Conservation (phyloP, 176 grass and related monocot species). For the Triticum timopheevii region DNA sequence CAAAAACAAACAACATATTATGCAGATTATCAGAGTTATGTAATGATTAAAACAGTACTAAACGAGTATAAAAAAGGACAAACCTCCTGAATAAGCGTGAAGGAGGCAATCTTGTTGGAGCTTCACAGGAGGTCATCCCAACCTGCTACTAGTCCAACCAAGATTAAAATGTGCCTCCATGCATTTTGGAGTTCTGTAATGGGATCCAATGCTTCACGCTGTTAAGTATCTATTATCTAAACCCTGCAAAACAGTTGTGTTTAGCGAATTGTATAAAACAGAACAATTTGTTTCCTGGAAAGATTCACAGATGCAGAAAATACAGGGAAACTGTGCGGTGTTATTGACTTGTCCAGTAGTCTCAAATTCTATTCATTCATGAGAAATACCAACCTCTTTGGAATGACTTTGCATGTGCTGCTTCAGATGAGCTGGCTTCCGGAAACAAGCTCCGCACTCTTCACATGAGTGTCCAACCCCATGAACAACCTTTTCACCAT, state of each 20-base stretch:
- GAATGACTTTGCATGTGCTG: slow-evolving; percentile 75
- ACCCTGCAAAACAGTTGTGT: slow-evolving; percentile 59
- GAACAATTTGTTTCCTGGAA: background rate
- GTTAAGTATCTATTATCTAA: slow-evolving; percentile 42
- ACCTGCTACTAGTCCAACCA: slow-evolving; percentile 83
- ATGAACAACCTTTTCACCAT: slow-evolving; percentile 36
- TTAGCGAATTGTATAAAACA: slow-evolving; percentile 7
- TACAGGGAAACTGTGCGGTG: background rate
- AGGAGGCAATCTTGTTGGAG: slow-evolving; percentile 76
- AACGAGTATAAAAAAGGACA: slow-evolving; percentile 28
- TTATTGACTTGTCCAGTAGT: background rate
- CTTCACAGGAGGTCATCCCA: slow-evolving; percentile 84
- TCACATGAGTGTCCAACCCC: slow-evolving; percentile 31
- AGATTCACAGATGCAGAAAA: background rate
- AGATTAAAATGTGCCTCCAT: slow-evolving; percentile 44
- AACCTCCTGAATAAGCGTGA: slow-evolving; percentile 59
- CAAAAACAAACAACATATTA: background rate
- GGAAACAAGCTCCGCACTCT: slow-evolving; percentile 57
- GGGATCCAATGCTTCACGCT: slow-evolving; percentile 91
- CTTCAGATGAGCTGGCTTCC: slow-evolving; percentile 71
- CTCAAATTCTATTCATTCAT: background rate
- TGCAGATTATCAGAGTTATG: background rate
- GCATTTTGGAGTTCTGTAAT: slow-evolving; percentile 87
- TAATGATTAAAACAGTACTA: background rate
- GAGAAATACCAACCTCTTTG: slow-evolving; percentile 46